Evolutionary conservation across 2,329 filamentous ascomycete genomes (phyloP).

Genomic region (Penicillium sp.): DNA sequence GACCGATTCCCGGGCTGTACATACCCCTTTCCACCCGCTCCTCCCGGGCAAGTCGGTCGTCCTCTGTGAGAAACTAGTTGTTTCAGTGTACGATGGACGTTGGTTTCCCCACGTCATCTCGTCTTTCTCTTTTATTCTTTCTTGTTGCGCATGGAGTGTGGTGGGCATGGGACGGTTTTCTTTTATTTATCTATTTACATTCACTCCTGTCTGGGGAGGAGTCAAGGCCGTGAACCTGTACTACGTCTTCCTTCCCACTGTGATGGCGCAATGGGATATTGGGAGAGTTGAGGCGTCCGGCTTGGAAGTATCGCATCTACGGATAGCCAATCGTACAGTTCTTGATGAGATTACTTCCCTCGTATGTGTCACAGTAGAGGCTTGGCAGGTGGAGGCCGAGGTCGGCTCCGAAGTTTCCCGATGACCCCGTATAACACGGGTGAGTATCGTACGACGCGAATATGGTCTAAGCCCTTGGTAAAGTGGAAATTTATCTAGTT

Average conservation of each 20-base stretch:
- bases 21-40: conserved; percentile 14
- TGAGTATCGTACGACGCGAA: neutral
- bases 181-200: conserved; percentile 3
- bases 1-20: conserved; percentile 26
- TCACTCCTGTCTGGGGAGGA: conserved; percentile 3
- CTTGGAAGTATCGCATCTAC: conserved; percentile 13
- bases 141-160: conserved; percentile 32
- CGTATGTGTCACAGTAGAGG: neutral
- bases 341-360: conserved; percentile 3
- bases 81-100: conserved; percentile 29
- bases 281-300: conserved; percentile 13
- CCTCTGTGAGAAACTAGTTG: conserved; percentile 13
- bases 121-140: conserved; percentile 21
- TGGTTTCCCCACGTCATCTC: conserved; percentile 22
- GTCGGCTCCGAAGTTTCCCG: neutral
- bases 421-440: neutral
- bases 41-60: conserved; percentile 20
- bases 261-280: conserved; percentile 10
- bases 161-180: conserved; percentile 30
- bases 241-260: conserved; percentile 9
- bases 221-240: conserved; percentile 6
- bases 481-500: neutral
- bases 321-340: conserved; percentile 17
- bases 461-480: neutral
- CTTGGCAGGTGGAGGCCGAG: neutral